These are phyloP conservation scores for Jacaranda copaia DNA, from an alignment of 257 asterid genomes.

Conservation along the genomic window DNA sequence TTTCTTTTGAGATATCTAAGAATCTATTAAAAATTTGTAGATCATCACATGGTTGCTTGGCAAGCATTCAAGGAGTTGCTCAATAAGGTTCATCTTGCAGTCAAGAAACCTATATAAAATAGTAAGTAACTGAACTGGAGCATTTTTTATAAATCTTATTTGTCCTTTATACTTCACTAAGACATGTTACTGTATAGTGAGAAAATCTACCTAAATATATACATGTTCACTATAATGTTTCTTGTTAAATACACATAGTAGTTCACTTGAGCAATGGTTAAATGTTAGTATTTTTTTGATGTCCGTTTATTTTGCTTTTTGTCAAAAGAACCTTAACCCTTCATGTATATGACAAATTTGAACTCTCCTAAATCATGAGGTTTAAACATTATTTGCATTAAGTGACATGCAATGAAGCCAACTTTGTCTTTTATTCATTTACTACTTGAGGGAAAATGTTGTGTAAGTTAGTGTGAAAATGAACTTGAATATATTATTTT, in stretches of 20 bases:
- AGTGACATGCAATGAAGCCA: not conserved
- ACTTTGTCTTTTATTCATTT: not conserved
- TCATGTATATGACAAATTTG: too few species aligned
- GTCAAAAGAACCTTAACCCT: too few species aligned
- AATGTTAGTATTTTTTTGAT: not conserved
- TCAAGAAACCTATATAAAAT: constrained; percentile 42
- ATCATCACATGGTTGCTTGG: constrained; percentile 58
- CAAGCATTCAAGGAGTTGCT: constrained; percentile 60
- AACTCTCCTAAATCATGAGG: too few species aligned
- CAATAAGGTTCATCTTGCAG: constrained; percentile 53
- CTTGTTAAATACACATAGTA: not conserved
- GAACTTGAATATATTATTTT: too few species aligned
- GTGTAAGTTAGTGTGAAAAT: too few species aligned
- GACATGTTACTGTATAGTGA: constrained; percentile 38
- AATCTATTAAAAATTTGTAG: too few species aligned
- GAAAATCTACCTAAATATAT: constrained; percentile 29
- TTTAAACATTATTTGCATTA: not conserved
- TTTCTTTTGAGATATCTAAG: too few species aligned
- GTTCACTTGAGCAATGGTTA: not conserved
- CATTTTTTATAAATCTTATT: not conserved
- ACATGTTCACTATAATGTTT: constrained; percentile 7
- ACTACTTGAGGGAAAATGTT: too few species aligned
- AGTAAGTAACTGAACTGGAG: not conserved
- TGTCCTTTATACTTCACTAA: too few species aligned
- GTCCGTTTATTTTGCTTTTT: too few species aligned